Evolutionary conservation across 345 rosid species (phyloP).

Genomic region (Diplotaxis tenuifolia): DNA sequence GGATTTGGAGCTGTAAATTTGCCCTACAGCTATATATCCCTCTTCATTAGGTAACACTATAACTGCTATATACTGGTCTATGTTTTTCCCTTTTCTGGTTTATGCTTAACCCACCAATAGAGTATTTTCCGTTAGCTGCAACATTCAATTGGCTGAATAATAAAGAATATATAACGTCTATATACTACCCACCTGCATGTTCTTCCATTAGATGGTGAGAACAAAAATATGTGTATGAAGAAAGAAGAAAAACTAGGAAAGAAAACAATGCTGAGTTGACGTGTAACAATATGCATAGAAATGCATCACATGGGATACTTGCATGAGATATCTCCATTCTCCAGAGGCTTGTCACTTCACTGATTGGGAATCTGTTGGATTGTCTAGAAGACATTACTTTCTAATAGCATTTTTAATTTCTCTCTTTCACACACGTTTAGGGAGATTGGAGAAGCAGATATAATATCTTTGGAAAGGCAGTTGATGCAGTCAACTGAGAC

Average conservation of each 20-base stretch:
- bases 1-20: slow-evolving; percentile 99
- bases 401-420: not conserved
- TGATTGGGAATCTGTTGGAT: not conserved
- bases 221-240: not conserved
- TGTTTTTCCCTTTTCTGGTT: not conserved
- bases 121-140: not conserved
- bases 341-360: not conserved
- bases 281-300: not conserved
- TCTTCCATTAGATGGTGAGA: not conserved
- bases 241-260: not conserved
- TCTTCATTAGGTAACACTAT: slow-evolving; percentile 72
- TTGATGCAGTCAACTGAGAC: slow-evolving; percentile 92
- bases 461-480: slow-evolving; percentile 86
- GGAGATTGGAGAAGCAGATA: slow-evolving; percentile 88
- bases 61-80: not conserved
- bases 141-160: not conserved
- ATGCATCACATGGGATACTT: not conserved
- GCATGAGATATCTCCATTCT: not conserved
- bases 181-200: slow-evolving; percentile 14
- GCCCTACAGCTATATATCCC: slow-evolving; percentile 96
- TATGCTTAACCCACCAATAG: not conserved
- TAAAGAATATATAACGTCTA: not conserved
- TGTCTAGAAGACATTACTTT: slow-evolving; percentile 1
- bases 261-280: not conserved
- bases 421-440: slow-evolving; percentile 37